Evolutionary conservation across 129 eudicot genomes (phyloP), one percentile per base, ranked within the genome.

Genomic region (Centrapalus pauciflorus): DNA sequence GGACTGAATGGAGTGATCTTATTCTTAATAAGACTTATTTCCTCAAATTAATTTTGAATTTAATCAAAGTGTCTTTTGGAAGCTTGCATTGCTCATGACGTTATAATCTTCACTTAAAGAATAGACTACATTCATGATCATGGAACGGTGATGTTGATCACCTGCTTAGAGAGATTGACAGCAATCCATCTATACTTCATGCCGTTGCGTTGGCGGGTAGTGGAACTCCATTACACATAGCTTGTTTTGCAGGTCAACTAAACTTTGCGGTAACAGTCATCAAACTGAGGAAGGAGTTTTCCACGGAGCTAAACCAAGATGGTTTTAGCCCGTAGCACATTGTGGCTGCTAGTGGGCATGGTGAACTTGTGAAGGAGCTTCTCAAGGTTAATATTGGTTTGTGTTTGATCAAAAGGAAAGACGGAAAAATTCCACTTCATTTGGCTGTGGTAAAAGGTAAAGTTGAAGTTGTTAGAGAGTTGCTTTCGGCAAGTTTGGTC

Each of bases 311-410:
- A 28, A 79, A 84, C 57, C 75, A 69, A 48, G 78, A 81, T 1
- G 87, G 90, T 13, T 70, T 61, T 27, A 76, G 82, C 27, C 85
- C 95, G 1, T 19, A 80, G 35, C 88, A 84, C 65, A 71, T 84
- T 9, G 95, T 90, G 0, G 72, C 87, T 1, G 85, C 83, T 25
- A 66, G 49, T 70, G 87, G 95, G 16, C 59, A 73, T 73, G n/a
- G 26, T 26, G 83, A 81, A n/a, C 73, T 83, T 49, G 87, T 83
- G 25, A 80, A 69, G 49, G 89, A 75, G 81, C 55, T 87, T 7
- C 55, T 87, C 38, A 68, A 75, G 12, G 74, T 87, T 24, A 79
- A 76, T 65, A 11, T n/a, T 5, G 46, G 51, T 23, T 40, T 84
- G 40, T 78, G 87, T 58, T 35, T 67, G 28, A 0, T 78, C 0